These are phyloP conservation scores for Colletotrichum falcatum DNA, from an alignment of 2,329 filamentous ascomycete species.

Conservation along the genomic window DNA sequence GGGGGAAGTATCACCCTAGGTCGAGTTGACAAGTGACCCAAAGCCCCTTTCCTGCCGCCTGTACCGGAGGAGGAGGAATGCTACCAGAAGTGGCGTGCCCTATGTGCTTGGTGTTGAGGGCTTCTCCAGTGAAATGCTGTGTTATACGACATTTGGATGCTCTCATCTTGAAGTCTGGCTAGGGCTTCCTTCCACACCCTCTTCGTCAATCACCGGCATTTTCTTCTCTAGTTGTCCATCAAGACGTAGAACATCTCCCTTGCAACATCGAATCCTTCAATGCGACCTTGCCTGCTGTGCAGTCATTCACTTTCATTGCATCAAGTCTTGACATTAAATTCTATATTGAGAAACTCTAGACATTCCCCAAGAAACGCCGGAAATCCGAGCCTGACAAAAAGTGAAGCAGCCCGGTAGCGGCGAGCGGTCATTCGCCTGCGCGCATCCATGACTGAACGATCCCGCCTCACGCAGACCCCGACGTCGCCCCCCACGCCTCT, in stretches of 20 bases:
- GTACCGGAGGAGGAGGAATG: neutral
- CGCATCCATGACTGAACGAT: neutral
- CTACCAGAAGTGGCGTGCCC: neutral
- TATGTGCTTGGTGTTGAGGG: too few relatives aligned
- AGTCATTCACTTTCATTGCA: too few relatives aligned
- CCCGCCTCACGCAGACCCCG: neutral
- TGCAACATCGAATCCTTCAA: too few relatives aligned
- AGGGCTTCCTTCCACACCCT: too few relatives aligned
- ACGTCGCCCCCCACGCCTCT: conserved; percentile 45
- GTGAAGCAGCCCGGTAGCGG: neutral
- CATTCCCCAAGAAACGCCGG: neutral
- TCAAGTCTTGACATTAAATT: neutral
- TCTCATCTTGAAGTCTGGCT: too few relatives aligned
- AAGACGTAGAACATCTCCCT: too few relatives aligned
- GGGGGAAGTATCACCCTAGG: conserved; percentile 26
- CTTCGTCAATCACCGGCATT: too few relatives aligned
- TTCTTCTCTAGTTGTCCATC: too few relatives aligned
- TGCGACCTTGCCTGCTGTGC: too few relatives aligned
- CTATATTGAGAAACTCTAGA: neutral
- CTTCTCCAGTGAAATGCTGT: too few relatives aligned
- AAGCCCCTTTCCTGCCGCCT: conserved; percentile 8
- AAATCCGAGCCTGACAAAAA: too few relatives aligned
- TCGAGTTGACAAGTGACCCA: conserved; percentile 24
- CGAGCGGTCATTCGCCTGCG: neutral
- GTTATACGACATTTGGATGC: too few relatives aligned